A percentile compares a stretch with the other conserved stretches of the same genome.
Evolutionary conservation across 306 rosid species (phyloP).

Genomic region (Sicyos edulis): DNA sequence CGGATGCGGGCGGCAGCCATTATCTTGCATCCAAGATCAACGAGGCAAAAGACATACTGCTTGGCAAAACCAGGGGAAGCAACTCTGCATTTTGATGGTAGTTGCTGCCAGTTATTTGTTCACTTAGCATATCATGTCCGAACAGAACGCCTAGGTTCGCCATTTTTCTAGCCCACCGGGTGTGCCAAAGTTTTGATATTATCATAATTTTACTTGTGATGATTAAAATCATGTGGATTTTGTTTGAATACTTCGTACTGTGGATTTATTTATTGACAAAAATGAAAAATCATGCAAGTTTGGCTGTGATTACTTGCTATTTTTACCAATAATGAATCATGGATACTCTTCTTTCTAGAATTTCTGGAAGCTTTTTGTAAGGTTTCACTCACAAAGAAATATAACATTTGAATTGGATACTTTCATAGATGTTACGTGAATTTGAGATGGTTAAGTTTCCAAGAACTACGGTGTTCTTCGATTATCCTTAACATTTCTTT

Average conservation of each 20-base stretch:
- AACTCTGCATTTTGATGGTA: conserved; percentile 64
- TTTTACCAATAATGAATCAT: too few relatives aligned
- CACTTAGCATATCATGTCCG: neutral
- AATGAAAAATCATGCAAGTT: neutral
- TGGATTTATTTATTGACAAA: neutral
- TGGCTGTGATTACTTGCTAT: neutral
- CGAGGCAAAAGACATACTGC: conserved; percentile 74
- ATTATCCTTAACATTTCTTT: too few relatives aligned
- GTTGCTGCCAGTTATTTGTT: neutral
- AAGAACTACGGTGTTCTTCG: too few relatives aligned
- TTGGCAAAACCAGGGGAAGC: conserved; percentile 53
- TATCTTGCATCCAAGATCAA: conserved; percentile 88
- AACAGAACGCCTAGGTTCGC: neutral
- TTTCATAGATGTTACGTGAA: too few relatives aligned
- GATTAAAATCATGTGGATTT: neutral
- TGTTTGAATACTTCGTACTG: neutral
- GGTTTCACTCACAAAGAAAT: too few relatives aligned
- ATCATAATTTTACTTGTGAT: neutral
- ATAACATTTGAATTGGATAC: too few relatives aligned
- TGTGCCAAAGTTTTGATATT: conserved; percentile 6
- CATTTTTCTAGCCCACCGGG: conserved; percentile 10
- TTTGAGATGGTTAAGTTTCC: too few relatives aligned
- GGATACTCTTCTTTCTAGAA: too few relatives aligned
- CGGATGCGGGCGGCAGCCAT: conserved; percentile 96
- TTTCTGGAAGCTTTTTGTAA: too few relatives aligned